Conservation (phyloP, 257 asterid genomes). For the Plantago elongata region DNA sequence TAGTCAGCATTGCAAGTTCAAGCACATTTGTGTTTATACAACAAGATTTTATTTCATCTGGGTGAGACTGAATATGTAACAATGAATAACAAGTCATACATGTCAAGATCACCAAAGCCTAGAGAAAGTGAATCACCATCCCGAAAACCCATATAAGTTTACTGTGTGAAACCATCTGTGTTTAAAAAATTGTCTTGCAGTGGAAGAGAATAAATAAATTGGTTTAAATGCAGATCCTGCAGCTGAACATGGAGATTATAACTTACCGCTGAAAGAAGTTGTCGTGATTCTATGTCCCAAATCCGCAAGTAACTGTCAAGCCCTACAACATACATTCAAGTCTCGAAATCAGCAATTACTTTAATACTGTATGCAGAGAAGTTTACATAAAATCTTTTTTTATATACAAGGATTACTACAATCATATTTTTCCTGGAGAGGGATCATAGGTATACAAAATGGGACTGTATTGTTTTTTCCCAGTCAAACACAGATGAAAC, state of each 20-base stretch:
- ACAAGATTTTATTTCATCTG: too few species aligned
- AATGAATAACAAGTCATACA: too few species aligned
- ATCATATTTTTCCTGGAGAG: background rate
- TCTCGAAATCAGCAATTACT: slow-evolving; percentile 19
- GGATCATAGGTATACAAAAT: background rate
- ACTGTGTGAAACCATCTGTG: too few species aligned
- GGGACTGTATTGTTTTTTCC: background rate
- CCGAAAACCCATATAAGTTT: too few species aligned
- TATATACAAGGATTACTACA: background rate
- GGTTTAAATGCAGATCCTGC: background rate
- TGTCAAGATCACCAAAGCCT: too few species aligned
- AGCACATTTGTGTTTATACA: too few species aligned
- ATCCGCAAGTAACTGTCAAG: slow-evolving; percentile 90
- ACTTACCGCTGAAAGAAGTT: slow-evolving; percentile 84
- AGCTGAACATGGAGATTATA: background rate
- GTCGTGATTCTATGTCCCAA: slow-evolving; percentile 82
- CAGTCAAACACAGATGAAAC: background rate
- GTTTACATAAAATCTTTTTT: background rate
- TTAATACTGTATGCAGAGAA: background rate
- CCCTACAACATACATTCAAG: slow-evolving; percentile 40
- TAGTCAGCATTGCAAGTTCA: too few species aligned
- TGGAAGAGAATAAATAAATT: background rate
- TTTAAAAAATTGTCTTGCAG: too few species aligned
- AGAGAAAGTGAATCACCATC: too few species aligned
- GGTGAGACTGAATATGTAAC: too few species aligned